A percentile compares a stretch with the other conserved stretches of the same genome.
These are phyloP conservation scores for Phoenix roebelenii DNA, from an alignment of 176 grass and related monocot genomes.

Conservation along the genomic window DNA sequence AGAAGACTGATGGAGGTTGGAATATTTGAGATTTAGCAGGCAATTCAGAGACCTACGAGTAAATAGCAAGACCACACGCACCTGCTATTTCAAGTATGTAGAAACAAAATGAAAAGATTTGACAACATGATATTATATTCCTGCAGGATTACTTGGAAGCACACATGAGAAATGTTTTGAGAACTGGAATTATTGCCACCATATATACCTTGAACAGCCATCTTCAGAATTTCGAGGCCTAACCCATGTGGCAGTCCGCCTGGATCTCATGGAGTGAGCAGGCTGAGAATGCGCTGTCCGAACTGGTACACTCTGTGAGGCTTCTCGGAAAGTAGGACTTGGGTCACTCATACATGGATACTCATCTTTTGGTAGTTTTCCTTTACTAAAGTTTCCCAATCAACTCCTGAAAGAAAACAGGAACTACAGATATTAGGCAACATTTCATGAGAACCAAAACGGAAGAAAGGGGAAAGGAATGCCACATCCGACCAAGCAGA, in stretches of 20 bases:
- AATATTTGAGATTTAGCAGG: no score
- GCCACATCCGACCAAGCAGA: no score
- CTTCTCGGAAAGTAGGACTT: slow-evolving; percentile 50
- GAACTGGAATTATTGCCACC: not conserved
- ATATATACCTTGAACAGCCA: slow-evolving; percentile 63
- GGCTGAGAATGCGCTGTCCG: slow-evolving; percentile 34
- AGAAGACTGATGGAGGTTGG: no score
- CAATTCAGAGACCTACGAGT: no score
- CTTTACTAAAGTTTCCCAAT: slow-evolving; percentile 78
- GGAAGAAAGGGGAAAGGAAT: not conserved
- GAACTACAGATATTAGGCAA: not conserved
- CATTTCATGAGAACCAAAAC: not conserved
- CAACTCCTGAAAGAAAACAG: slow-evolving; percentile 52
- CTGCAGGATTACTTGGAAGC: no score
- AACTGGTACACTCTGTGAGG: slow-evolving; percentile 30
- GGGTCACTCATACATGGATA: slow-evolving; percentile 81
- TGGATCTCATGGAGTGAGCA: slow-evolving; percentile 71
- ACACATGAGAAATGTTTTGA: no score
- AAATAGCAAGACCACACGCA: no score
- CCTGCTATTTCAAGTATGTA: no score
- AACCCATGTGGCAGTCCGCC: slow-evolving; percentile 57
- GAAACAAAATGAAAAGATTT: no score
- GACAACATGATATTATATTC: no score
- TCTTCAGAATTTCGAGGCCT: slow-evolving; percentile 73
- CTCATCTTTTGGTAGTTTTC: slow-evolving; percentile 60